A percentile compares a stretch with the other conserved stretches of the same genome.
Evolutionary conservation across 345 rosid genomes (phyloP).

Genomic region (Camelina laxa): DNA sequence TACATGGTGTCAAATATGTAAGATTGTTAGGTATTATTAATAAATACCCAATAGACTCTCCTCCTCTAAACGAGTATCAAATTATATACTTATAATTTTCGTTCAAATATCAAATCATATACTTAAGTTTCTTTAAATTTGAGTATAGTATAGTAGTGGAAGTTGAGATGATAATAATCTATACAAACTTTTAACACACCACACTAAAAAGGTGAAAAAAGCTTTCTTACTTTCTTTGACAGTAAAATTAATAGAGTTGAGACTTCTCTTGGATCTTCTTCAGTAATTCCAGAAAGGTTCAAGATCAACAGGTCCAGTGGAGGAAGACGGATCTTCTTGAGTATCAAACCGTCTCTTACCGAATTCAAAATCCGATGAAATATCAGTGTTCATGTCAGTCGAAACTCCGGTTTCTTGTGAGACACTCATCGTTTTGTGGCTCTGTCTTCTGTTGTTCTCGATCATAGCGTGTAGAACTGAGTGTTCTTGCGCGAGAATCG

Average conservation of each 20-base stretch:
- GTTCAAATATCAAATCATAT: conserved; percentile 4
- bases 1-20: not conserved
- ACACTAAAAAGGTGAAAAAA: conserved; percentile 37
- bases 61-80: conserved; percentile 18
- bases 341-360: conserved; percentile 52
- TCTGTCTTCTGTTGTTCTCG: conserved; percentile 52
- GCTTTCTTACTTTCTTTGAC: conserved; percentile 30
- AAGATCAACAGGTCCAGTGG: conserved; percentile 56
- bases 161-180: conserved; percentile 31
- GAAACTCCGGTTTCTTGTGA: conserved; percentile 67
- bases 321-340: conserved; percentile 59
- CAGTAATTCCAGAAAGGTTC: conserved; percentile 77
- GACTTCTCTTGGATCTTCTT: conserved; percentile 27
- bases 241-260: conserved; percentile 9
- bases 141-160: conserved; percentile 19
- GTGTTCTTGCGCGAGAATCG: conserved; percentile 52
- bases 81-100: not conserved
- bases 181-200: conserved; percentile 42
- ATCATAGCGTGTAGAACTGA: conserved; percentile 59
- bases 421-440: conserved; percentile 58
- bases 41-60: conserved; percentile 28
- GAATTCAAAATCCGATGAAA: conserved; percentile 59
- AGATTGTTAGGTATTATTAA: not conserved
- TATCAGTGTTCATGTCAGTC: conserved; percentile 46
- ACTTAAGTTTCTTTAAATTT: conserved; percentile 3